phyloP scores from a whole-genome alignment of 306 rosid genomes.

The Urtica urens region DNA sequence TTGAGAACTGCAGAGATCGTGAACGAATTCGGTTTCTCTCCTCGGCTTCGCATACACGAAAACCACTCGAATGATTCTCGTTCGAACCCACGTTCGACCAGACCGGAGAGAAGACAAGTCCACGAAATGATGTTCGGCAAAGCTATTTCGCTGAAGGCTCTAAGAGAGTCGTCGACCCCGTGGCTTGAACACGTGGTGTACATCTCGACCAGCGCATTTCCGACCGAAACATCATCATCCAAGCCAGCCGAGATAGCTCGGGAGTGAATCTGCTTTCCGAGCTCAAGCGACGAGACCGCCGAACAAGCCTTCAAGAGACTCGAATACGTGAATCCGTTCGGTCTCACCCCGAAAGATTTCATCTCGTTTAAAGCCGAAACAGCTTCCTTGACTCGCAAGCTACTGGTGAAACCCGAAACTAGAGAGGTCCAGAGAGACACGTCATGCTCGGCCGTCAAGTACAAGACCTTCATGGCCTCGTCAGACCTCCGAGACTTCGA shows the following conservation, averaged over 20 bases:
- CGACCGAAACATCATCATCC: conserved; percentile 38
- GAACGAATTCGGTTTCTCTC: conserved; percentile 46
- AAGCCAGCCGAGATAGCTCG: conserved; percentile 37
- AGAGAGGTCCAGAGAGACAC: conserved; percentile 56
- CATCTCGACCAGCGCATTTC: conserved; percentile 55
- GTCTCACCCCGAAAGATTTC: conserved; percentile 32
- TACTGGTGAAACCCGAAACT: conserved; percentile 34
- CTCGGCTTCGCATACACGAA: conserved; percentile 43
- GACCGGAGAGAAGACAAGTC: conserved; percentile 62
- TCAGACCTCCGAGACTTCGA: conserved; percentile 33
- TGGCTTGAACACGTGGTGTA: conserved; percentile 54
- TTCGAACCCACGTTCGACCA: conserved; percentile 43
- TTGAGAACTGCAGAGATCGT: conserved; percentile 40
- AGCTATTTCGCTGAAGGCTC: conserved; percentile 36
- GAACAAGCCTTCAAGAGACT: conserved; percentile 40
- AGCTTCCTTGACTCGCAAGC: conserved; percentile 37
- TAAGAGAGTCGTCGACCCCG: conserved; percentile 24
- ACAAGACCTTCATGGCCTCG: conserved; percentile 41
- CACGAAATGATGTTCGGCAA: conserved; percentile 47
- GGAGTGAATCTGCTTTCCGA: conserved; percentile 52
- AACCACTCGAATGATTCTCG: conserved; percentile 30
- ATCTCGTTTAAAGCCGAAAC: conserved; percentile 34
- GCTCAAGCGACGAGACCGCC: conserved; percentile 27
- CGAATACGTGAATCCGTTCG: conserved; percentile 49
- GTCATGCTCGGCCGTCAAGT: conserved; percentile 44